Base-by-base conservation (phyloP, 331 rosid species). In the Pyracantha coccinea region DNA sequence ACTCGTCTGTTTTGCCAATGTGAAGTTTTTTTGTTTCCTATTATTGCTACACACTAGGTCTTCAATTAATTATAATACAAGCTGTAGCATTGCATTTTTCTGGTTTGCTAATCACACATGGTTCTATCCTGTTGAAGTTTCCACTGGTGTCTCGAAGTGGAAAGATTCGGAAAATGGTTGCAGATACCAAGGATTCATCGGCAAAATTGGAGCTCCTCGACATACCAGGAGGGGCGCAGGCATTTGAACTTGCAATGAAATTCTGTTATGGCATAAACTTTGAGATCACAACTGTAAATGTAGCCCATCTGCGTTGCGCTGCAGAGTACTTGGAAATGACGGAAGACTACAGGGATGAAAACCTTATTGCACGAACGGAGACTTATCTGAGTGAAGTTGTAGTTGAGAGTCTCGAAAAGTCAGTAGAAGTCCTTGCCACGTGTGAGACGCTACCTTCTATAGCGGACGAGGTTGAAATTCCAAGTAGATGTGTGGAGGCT, bases 241-340 rank as follows among this genome's bases (percentile, higher is more conserved):
- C 92, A 75, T 93, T 93, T 78, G 96, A 93, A 77, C 90, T 93
- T 8, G 91, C 96, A 77, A 88, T 89, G 90, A 93, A 91, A 75
- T 93, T 89, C 76, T 93, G 96, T 71, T 91, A 93, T 47, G 97
- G 93, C 14, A 88, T 93, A 89, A 89, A 89, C 73, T 93, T 93
- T 53, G 97, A 93, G 89, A 88, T 93, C 68, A 91, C 93, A 6
- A 74, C 86, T 15, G 74, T 78, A 17, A 91, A 91, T 33, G 98
- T 91, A 17, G 92, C 92, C 0, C 78, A 77, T 9, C 87, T 93
- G 27, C 92, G 88, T 13, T 93, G 96, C 33, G 90, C 92, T 21
- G 97, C 97, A 11, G 89, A 91, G 58, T 91, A 81, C 85, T 78
- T 93, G 16, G 97, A 93, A 76, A 93, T 93, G 98, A 81, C 89